A percentile compares a stretch with the other conserved stretches of the same genome.
These are phyloP conservation scores for Exophiala oligosperma DNA, from an alignment of 2,329 filamentous ascomycete genomes.

Conservation along the genomic window DNA sequence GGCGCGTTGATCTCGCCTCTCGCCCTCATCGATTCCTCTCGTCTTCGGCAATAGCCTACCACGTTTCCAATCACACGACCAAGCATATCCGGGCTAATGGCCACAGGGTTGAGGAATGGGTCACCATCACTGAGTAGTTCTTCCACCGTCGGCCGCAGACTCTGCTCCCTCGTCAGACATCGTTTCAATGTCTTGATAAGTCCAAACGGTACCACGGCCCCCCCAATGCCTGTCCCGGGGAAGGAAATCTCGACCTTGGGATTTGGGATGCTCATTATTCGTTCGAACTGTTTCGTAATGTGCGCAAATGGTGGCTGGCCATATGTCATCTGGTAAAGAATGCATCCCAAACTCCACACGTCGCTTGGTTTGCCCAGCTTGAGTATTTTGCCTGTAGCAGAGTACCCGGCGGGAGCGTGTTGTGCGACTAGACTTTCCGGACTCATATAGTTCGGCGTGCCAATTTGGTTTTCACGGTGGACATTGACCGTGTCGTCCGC, in stretches of 20 bases:
- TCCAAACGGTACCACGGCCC: constrained; percentile 54
- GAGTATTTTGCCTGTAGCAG: constrained; percentile 68
- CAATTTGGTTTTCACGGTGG: constrained; percentile 90
- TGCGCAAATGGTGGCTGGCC: constrained; percentile 95
- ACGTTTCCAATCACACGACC: constrained; percentile 61
- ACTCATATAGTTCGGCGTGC: constrained; percentile 98
- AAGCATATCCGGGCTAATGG: constrained; percentile 59
- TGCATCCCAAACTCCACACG: constrained; percentile 94
- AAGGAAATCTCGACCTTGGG: constrained; percentile 50
- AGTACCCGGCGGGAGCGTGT: constrained; percentile 63
- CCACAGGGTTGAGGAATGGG: constrained; percentile 59
- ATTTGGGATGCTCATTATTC: constrained; percentile 62
- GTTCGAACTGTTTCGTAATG: constrained; percentile 80
- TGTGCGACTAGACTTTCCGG: constrained; percentile 88
- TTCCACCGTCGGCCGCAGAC: constrained; percentile 56
- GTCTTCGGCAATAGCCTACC: constrained; percentile 55
- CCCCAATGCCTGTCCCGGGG: constrained; percentile 46
- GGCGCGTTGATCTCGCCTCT: constrained; percentile 20
- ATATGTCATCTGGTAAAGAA: constrained; percentile 97
- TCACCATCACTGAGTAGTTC: constrained; percentile 58
- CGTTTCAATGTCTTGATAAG: constrained; percentile 57
- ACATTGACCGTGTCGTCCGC: constrained; percentile 97
- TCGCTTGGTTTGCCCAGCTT: constrained; percentile 95
- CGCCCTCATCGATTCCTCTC: constrained; percentile 27
- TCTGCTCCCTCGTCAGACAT: constrained; percentile 61